Evolutionary conservation across 2,329 filamentous ascomycete species (phyloP), one percentile per base, ranked within the genome.

Genomic region (Bipolaris victoriae): DNA sequence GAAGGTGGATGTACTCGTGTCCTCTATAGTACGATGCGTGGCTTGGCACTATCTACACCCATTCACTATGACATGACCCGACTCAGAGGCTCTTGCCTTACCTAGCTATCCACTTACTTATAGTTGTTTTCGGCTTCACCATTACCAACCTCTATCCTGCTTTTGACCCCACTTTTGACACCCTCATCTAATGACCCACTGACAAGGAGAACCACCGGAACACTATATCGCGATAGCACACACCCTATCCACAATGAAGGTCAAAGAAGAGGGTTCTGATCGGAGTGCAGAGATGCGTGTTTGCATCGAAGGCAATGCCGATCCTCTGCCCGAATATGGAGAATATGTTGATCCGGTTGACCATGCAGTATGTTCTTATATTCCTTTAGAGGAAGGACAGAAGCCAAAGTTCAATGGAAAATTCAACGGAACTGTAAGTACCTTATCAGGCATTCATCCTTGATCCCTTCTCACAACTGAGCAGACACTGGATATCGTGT

Each of bases 231-330:
- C 29, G 10, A 29, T 3, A 11, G 11, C 11, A 11, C 29, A 31
- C 18, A n/a, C 15, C 22, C 6, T 49, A 31, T 3, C 39, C 36
- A 75, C 15, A 10, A 80, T 80, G 78, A 79, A 72, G 65, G 74
- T 71, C 40, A 5, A 58, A 7, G 76, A 76, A 56, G 69, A 70
- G 10, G 64, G 57, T 6, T 68, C 69, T 1, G 74, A 80, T 50
- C 72, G 76, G 11, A 60, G 50, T 16, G 72, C 73, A 5, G 69
- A 76, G 9, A 65, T 74, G 1, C 58, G 73, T 36, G 5, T 75
- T 15, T 57, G 37, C 9, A 53, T 74, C 11, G 61, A 64, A 6
- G 73, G 68, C 11, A 63, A 62, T 36, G 65, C 67, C 5, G 41
- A 63, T 1, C 43, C 55, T 4, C 67, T 74, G 11, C 33, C 66